phyloP scores from a whole-genome alignment of 352 stramenopile genomes.

The Globisporangium cylindrosporum region DNA sequence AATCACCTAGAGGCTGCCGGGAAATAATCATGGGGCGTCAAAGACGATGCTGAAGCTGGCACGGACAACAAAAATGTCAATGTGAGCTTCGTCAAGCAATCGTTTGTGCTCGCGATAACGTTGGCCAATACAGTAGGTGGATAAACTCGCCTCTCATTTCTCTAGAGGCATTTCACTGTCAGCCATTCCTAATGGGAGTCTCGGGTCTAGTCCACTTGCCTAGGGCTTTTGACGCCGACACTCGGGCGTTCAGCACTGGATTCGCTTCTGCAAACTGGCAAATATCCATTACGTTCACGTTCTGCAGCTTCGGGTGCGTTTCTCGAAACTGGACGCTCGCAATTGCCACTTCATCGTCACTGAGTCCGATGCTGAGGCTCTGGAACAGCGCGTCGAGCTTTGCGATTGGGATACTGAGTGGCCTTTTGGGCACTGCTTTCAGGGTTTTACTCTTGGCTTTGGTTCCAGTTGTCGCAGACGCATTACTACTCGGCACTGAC shows the following conservation, averaged over 20 bases:
- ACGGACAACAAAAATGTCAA: no score
- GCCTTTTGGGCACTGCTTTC: constrained; percentile 5
- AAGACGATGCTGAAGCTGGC: no score
- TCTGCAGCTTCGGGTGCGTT: constrained; percentile 32
- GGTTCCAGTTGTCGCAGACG: background rate
- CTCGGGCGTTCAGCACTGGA: constrained; percentile 21
- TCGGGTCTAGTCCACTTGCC: background rate
- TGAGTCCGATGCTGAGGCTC: constrained; percentile 32
- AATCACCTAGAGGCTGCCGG: no score
- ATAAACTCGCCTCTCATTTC: no score
- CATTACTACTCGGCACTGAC: constrained; percentile 2
- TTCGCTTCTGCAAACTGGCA: constrained; percentile 46
- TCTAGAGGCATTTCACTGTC: no score
- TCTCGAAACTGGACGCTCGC: constrained; percentile 33
- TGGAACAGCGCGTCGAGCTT: constrained; percentile 45
- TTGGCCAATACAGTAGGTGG: no score
- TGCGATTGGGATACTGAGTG: constrained; percentile 39
- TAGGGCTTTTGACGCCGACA: constrained; percentile 7
- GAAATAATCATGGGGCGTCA: no score
- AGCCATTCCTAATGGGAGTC: no score
- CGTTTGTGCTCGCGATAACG: no score
- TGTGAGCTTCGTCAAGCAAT: no score
- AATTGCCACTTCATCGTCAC: constrained; percentile 25
- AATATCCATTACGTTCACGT: constrained; percentile 68
- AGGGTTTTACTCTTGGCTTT: constrained; percentile 6